Conservation (phyloP, 2,329 filamentous ascomycete genomes). For the Emmonsiellopsis sp. region DNA sequence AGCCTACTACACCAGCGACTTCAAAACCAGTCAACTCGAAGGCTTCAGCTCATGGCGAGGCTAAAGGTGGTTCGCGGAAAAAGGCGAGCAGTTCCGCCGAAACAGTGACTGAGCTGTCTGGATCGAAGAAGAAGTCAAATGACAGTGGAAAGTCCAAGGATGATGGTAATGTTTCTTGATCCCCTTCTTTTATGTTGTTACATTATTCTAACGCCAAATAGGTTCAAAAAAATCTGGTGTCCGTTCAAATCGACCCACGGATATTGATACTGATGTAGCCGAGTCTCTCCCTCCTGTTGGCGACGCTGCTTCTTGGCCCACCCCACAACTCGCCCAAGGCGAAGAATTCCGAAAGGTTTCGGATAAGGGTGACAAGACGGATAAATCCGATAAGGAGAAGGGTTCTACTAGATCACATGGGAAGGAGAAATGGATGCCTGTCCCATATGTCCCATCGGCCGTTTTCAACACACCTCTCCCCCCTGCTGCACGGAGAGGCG, state of each 20-base stretch:
- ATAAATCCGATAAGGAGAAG: slow-evolving; percentile 51
- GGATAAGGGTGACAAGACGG: slow-evolving; percentile 50
- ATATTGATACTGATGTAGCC: slow-evolving; percentile 10
- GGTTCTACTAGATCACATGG: slow-evolving; percentile 46
- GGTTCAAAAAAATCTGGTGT: slow-evolving; percentile 15
- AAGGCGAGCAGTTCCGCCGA: slow-evolving; percentile 24
- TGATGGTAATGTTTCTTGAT: slow-evolving; percentile 17
- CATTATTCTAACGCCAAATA: slow-evolving; percentile 3
- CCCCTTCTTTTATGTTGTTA: neutral
- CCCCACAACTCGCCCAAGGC: slow-evolving; percentile 67
- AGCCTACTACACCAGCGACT: slow-evolving; percentile 16
- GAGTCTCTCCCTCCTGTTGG: slow-evolving; percentile 54
- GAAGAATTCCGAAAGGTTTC: slow-evolving; percentile 67
- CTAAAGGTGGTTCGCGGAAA: slow-evolving; percentile 32
- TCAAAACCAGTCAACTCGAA: slow-evolving; percentile 9
- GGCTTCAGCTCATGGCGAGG: slow-evolving; percentile 20
- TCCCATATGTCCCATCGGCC: slow-evolving; percentile 75
- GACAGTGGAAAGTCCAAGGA: slow-evolving; percentile 36
- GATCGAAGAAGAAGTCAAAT: slow-evolving; percentile 23
- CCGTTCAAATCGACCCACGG: slow-evolving; percentile 9
- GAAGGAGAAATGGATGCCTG: slow-evolving; percentile 78
- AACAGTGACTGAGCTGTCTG: slow-evolving; percentile 10
- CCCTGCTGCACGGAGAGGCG: slow-evolving; percentile 42
- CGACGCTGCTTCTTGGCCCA: slow-evolving; percentile 81
- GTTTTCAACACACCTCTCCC: slow-evolving; percentile 75